These are phyloP conservation scores for Metarhizium brunneum DNA, from an alignment of 2,329 filamentous ascomycete species.

Conservation along the genomic window DNA sequence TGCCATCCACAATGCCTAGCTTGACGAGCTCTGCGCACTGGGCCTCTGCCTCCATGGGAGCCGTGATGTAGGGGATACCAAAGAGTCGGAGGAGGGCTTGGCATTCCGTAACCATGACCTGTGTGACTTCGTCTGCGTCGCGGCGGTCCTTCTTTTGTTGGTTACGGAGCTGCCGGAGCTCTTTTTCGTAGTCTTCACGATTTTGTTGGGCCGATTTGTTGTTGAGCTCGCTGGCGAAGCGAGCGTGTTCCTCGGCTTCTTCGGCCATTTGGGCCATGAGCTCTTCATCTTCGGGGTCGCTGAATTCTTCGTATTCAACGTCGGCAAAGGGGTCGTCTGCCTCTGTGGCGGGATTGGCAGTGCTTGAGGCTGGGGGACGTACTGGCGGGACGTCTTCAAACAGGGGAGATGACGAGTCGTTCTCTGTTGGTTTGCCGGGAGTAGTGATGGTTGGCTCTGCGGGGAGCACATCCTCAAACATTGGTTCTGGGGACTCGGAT, in stretches of 20 bases:
- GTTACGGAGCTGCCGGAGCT: conserved; percentile 76
- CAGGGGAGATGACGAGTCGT: not conserved
- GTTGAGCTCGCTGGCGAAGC: conserved; percentile 84
- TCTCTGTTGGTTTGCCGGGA: not conserved
- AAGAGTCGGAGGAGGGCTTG: conserved; percentile 85
- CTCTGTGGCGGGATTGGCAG: conserved; percentile 10
- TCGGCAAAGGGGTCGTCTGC: conserved; percentile 36
- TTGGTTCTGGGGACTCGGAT: conserved; percentile 25
- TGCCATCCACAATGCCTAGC: conserved; percentile 86
- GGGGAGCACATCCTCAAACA: conserved; percentile 26
- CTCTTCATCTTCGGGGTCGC: conserved; percentile 87
- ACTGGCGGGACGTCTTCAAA: conserved; percentile 9
- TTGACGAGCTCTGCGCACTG: conserved; percentile 88
- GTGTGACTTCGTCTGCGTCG: conserved; percentile 93
- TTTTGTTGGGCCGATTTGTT: conserved; percentile 62
- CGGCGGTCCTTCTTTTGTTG: conserved; percentile 95
- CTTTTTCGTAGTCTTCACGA: conserved; percentile 72
- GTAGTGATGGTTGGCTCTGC: conserved; percentile 8
- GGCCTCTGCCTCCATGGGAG: conserved; percentile 97
- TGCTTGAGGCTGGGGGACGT: not conserved
- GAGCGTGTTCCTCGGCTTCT: conserved; percentile 88
- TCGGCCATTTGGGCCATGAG: conserved; percentile 76
- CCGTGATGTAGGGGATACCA: conserved; percentile 91
- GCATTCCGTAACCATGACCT: conserved; percentile 92
- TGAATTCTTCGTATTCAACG: conserved; percentile 65